phyloP scores from a whole-genome alignment of 805 yeast genomes.

The Metschnikowia gruessii region DNA sequence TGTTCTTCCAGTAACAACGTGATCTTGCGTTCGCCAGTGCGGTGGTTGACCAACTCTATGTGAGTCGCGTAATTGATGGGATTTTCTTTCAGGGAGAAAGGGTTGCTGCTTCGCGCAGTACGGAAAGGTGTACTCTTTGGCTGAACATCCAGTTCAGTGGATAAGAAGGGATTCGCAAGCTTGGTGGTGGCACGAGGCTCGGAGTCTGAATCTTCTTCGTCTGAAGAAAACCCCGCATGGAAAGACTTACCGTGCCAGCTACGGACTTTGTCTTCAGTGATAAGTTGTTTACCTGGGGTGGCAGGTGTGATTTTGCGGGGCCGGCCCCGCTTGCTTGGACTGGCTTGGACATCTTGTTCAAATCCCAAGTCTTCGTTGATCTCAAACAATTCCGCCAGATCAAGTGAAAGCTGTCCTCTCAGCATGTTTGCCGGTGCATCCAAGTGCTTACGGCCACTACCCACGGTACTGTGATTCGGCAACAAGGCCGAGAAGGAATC shows the following conservation, averaged over 20 bases:
- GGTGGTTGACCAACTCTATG: conserved; percentile 40
- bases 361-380: conserved; percentile 26
- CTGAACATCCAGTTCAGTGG: neutral
- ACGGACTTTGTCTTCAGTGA: conserved; percentile 30
- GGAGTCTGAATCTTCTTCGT: conserved; percentile 21
- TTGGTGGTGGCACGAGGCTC: neutral
- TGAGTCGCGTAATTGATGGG: conserved; percentile 33
- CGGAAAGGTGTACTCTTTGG: neutral
- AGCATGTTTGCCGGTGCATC: conserved; percentile 7
- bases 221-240: conserved; percentile 30
- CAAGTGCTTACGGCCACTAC: conserved; percentile 32
- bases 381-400: conserved; percentile 20
- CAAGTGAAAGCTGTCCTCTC: conserved; percentile 15
- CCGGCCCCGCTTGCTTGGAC: conserved; percentile 13
- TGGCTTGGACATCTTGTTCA: conserved; percentile 23
- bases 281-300: conserved; percentile 38
- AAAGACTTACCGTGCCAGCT: conserved; percentile 40
- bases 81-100: neutral
- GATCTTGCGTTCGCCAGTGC: conserved; percentile 38
- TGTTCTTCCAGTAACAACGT: conserved; percentile 30
- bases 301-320: conserved; percentile 5
- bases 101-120: neutral
- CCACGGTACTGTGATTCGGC: conserved; percentile 39
- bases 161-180: conserved; percentile 7
- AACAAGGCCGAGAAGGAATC: conserved; percentile 26